These are phyloP conservation scores for Artemisia argyi DNA, from an alignment of 129 eudicot species.

Conservation along the genomic window DNA sequence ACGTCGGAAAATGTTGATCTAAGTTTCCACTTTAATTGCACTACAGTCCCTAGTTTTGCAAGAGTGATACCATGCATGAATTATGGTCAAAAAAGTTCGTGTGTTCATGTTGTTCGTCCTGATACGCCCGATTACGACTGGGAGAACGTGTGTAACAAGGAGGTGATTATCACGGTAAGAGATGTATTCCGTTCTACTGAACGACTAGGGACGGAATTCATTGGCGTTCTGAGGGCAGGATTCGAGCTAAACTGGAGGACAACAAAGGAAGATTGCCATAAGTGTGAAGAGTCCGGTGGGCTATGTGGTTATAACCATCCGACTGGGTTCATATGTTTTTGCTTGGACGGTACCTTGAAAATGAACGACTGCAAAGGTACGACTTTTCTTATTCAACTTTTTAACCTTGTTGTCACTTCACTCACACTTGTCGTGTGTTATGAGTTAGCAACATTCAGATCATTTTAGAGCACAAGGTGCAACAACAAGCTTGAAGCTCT, in stretches of 20 bases:
- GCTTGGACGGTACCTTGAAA: conserved; percentile 6
- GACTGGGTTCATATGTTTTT: conserved; percentile 17
- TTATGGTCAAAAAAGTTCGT: background rate
- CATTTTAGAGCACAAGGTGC: too few species aligned
- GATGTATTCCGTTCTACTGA: background rate
- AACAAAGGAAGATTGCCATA: background rate
- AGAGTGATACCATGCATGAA: conserved; percentile 9
- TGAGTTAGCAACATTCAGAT: too few species aligned
- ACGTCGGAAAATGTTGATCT: background rate
- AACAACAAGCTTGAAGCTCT: too few species aligned
- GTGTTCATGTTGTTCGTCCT: conserved; percentile 10
- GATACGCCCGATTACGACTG: background rate
- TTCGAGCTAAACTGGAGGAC: conserved; percentile 18
- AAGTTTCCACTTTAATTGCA: conserved; percentile 41
- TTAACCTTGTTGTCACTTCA: too few species aligned
- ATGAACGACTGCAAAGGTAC: conserved; percentile 13
- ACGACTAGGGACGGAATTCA: background rate
- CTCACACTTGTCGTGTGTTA: too few species aligned
- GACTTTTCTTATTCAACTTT: background rate
- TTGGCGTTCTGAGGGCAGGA: background rate
- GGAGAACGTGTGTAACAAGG: background rate
- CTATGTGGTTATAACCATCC: background rate
- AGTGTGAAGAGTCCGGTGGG: conserved; percentile 13
- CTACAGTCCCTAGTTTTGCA: background rate
- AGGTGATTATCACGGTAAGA: conserved; percentile 32